phyloP scores from a whole-genome alignment of 148 eudicot species.

The Rhododendron simsii region DNA sequence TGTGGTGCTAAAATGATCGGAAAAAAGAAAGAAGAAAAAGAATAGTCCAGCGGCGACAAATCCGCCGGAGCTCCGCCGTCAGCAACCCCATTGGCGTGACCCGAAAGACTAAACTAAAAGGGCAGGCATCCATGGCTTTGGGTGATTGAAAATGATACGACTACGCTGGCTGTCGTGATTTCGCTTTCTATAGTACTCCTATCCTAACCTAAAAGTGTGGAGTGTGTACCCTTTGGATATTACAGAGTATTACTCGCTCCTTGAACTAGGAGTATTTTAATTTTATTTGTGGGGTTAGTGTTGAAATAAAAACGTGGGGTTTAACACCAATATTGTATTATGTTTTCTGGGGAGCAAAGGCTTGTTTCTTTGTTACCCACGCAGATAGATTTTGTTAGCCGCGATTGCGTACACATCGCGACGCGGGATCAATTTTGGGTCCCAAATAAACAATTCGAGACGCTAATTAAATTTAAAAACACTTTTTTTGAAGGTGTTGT shows the following conservation, averaged over 20 bases:
- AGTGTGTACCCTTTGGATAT: background rate
- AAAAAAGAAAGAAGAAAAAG: background rate
- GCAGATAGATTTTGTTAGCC: too few species aligned
- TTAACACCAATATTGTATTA: background rate
- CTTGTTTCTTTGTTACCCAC: background rate
- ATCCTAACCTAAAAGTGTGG: too few species aligned
- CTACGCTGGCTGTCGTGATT: background rate
- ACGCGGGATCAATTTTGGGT: too few species aligned
- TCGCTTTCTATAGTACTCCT: background rate
- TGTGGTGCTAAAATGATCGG: background rate
- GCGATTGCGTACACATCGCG: too few species aligned
- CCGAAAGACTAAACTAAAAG: background rate
- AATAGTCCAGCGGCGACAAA: background rate
- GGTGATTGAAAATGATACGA: background rate
- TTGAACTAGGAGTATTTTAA: too few species aligned
- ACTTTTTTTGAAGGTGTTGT: fast-evolving
- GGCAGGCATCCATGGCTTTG: background rate
- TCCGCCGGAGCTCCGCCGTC: background rate
- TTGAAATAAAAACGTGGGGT: background rate
- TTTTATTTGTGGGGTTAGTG: too few species aligned
- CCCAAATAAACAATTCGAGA: fast-evolving
- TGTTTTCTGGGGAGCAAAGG: background rate
- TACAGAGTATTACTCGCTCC: background rate
- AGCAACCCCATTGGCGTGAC: background rate
- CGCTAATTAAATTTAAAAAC: too few species aligned